A percentile compares a stretch with the other conserved stretches of the same genome.
phyloP scores from a whole-genome alignment of 2,329 filamentous ascomycete species.

The Chalaropsis thielavioides region DNA sequence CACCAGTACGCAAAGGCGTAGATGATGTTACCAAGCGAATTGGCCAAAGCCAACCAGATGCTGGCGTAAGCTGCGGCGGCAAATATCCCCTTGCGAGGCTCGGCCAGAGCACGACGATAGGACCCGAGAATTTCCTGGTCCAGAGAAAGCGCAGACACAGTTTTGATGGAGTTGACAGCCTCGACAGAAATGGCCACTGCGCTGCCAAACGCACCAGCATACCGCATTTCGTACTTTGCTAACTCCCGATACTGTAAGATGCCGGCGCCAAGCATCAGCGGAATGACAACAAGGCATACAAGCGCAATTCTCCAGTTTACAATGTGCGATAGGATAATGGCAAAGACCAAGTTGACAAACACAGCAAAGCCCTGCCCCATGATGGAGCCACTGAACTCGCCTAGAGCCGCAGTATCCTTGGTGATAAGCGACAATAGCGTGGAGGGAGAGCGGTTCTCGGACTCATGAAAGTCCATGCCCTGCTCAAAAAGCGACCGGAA shows the following conservation, averaged over 20 bases:
- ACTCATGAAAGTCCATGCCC: slow-evolving; percentile 57
- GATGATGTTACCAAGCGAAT: slow-evolving; percentile 49
- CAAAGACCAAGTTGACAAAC: slow-evolving; percentile 50
- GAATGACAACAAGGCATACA: slow-evolving; percentile 54
- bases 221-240: slow-evolving; percentile 45
- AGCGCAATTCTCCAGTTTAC: slow-evolving; percentile 64
- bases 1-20: slow-evolving; percentile 71
- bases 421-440: slow-evolving; percentile 53
- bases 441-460: slow-evolving; percentile 45
- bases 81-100: slow-evolving; percentile 40
- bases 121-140: slow-evolving; percentile 38
- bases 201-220: slow-evolving; percentile 48
- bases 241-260: slow-evolving; percentile 53
- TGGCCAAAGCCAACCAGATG: slow-evolving; percentile 45
- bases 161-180: slow-evolving; percentile 51
- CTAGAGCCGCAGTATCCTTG: slow-evolving; percentile 51
- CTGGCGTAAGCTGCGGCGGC: slow-evolving; percentile 38
- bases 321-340: slow-evolving; percentile 54
- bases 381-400: slow-evolving; percentile 54
- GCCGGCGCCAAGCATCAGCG: slow-evolving; percentile 52
- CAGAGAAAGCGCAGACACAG: slow-evolving; percentile 41
- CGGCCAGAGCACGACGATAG: slow-evolving; percentile 37
- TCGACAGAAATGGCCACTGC: slow-evolving; percentile 53
- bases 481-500: slow-evolving; percentile 52
- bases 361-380: slow-evolving; percentile 56